Percentiles rank a stretch among this genome's conserved stretches.
Evolutionary conservation across 345 rosid genomes (phyloP).

Genomic region (Eucalyptus pauciflora): DNA sequence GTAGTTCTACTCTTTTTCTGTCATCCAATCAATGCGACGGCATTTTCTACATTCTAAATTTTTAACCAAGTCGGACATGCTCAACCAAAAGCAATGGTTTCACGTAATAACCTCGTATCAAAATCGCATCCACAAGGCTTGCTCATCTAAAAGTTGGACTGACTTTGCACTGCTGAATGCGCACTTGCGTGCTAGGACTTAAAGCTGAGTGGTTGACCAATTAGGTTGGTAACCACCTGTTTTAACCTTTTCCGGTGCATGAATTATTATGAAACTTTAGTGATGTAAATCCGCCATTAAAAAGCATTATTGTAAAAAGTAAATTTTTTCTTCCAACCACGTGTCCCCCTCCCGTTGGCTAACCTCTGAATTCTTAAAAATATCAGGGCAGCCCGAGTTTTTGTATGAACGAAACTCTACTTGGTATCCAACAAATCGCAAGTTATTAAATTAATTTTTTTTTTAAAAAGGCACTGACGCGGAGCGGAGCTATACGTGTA

Average conservation of each 20-base stretch:
- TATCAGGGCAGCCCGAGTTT: background rate
- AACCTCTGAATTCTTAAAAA: background rate
- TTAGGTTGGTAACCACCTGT: background rate
- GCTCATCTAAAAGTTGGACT: background rate
- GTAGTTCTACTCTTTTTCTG: background rate
- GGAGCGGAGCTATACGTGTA: background rate
- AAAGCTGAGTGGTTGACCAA: background rate
- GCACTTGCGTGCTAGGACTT: background rate
- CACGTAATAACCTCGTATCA: background rate
- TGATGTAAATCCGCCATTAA: background rate
- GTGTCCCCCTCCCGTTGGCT: background rate
- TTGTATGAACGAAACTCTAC: background rate
- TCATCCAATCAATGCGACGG: background rate
- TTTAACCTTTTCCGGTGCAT: background rate
- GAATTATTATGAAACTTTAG: background rate
- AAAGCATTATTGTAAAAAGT: background rate
- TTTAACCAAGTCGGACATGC: background rate
- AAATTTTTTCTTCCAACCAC: background rate
- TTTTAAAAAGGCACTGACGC: background rate
- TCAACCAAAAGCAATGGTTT: background rate
- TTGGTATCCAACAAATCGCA: background rate
- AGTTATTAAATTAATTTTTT: background rate
- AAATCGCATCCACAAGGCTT: background rate
- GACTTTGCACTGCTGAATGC: background rate
- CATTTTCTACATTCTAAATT: background rate